These are phyloP conservation scores for Chaetoscypha palmicola DNA, from an alignment of 2,329 filamentous ascomycete genomes.

Conservation along the genomic window DNA sequence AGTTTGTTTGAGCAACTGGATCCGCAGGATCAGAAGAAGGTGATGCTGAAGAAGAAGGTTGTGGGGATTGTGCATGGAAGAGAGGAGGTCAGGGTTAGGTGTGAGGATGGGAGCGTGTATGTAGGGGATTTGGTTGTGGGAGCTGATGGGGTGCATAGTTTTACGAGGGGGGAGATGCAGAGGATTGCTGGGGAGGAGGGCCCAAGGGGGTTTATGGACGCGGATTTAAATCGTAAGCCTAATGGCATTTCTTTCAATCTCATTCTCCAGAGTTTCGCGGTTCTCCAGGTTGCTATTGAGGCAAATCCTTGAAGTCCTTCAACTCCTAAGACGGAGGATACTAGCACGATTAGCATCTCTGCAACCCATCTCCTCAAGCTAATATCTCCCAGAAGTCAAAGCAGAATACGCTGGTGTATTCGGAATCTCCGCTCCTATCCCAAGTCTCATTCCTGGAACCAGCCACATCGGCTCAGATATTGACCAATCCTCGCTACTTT, in stretches of 20 bases:
- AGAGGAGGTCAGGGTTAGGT: constrained; percentile 13
- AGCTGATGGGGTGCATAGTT: constrained; percentile 25
- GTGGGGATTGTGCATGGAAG: constrained; percentile 9
- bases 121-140: constrained; percentile 22
- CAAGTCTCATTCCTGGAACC: constrained; percentile 13
- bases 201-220: constrained; percentile 11
- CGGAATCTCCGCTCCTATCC: constrained; percentile 15
- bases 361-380: constrained; percentile 3
- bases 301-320: neutral
- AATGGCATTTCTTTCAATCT: neutral
- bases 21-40: constrained; percentile 16
- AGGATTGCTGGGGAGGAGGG: constrained; percentile 22
- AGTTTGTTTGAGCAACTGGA: constrained; percentile 20
- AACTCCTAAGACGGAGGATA: neutral
- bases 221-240: constrained; percentile 16
- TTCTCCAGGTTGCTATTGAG: too few species aligned
- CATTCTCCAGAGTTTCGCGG: too few species aligned
- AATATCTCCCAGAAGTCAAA: constrained; percentile 16
- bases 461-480: constrained; percentile 10
- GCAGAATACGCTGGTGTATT: constrained; percentile 25
- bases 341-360: neutral
- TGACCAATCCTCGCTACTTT: constrained; percentile 16
- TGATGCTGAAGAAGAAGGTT: constrained; percentile 19
- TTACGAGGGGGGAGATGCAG: constrained; percentile 29
- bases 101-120: constrained; percentile 19